Conservation (phyloP, 345 rosid genomes). For the Ricinus communis region DNA sequence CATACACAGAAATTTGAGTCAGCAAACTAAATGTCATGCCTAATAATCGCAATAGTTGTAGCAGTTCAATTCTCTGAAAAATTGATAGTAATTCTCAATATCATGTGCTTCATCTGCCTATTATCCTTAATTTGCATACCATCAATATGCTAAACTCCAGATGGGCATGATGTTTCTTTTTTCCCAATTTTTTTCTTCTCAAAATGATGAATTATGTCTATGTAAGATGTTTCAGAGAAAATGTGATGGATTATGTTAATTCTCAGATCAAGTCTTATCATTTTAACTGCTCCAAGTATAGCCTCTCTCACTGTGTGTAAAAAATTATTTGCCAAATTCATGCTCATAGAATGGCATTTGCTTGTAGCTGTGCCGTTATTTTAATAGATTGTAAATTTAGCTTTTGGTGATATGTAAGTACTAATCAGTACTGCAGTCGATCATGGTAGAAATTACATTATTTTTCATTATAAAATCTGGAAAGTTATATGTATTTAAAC, state of each 20-base stretch:
- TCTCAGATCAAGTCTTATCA: background rate
- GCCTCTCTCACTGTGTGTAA: too few relatives aligned
- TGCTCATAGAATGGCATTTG: background rate
- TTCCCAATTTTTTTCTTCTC: background rate
- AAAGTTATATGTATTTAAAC: background rate
- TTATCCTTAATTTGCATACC: too few relatives aligned
- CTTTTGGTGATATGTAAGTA: too few relatives aligned
- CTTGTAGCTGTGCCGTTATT: too few relatives aligned
- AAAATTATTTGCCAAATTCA: background rate
- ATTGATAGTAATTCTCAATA: background rate
- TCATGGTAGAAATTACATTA: too few relatives aligned
- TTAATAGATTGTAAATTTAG: too few relatives aligned
- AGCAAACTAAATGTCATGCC: too few relatives aligned
- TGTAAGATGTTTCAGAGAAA: background rate
- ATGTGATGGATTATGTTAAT: background rate
- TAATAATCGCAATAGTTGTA: too few relatives aligned
- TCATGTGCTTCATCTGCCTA: background rate
- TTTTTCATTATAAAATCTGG: too few relatives aligned
- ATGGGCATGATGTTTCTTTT: background rate
- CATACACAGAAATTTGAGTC: too few relatives aligned
- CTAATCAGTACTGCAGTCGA: too few relatives aligned
- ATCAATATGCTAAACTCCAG: background rate
- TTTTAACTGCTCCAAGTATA: background rate
- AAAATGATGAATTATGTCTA: background rate
- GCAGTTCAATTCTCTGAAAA: background rate